Percentiles rank a stretch among this genome's conserved stretches.
These are phyloP conservation scores for Trametes meyenii DNA, from an alignment of 768 basidiomycete genomes.

Conservation along the genomic window DNA sequence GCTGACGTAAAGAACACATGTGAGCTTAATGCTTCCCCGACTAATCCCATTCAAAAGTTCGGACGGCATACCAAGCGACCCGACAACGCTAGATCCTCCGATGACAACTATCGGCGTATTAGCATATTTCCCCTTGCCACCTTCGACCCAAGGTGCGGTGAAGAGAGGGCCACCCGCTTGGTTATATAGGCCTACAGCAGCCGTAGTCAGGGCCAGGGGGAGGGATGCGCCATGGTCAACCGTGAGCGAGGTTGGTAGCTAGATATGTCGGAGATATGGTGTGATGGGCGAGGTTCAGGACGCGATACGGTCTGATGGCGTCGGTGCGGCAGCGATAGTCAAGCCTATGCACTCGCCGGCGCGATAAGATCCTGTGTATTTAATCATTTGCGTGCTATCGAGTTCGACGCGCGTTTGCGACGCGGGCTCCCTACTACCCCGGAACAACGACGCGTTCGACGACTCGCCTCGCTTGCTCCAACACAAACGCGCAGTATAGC, in stretches of 20 bases:
- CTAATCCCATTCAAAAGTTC: background rate
- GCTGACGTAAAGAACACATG: conserved; percentile 10
- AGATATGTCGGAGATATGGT: too few relatives aligned
- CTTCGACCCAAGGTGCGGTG: conserved; percentile 30
- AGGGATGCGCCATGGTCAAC: conserved; percentile 17
- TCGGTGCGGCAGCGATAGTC: too few relatives aligned
- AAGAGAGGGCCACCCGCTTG: conserved; percentile 25
- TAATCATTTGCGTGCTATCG: too few relatives aligned
- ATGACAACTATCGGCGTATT: conserved; percentile 33
- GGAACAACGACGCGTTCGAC: too few relatives aligned
- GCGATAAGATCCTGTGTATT: too few relatives aligned
- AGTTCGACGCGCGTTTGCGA: too few relatives aligned
- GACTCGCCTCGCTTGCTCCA: too few relatives aligned
- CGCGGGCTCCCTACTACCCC: too few relatives aligned
- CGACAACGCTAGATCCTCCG: conserved; percentile 28
- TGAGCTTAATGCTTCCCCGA: background rate
- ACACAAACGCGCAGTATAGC: too few relatives aligned
- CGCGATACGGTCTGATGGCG: too few relatives aligned
- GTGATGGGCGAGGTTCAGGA: too few relatives aligned
- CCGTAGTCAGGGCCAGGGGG: conserved; percentile 15
- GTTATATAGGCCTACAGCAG: conserved; percentile 19
- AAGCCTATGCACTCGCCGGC: too few relatives aligned
- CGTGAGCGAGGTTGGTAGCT: conserved; percentile 15
- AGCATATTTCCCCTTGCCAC: conserved; percentile 34
- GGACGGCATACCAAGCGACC: conserved; percentile 25